A percentile compares a stretch with the other conserved stretches of the same genome.
These are phyloP conservation scores for Talaromyces adpressus DNA, from an alignment of 495 filamentous ascomycete species.

Conservation along the genomic window DNA sequence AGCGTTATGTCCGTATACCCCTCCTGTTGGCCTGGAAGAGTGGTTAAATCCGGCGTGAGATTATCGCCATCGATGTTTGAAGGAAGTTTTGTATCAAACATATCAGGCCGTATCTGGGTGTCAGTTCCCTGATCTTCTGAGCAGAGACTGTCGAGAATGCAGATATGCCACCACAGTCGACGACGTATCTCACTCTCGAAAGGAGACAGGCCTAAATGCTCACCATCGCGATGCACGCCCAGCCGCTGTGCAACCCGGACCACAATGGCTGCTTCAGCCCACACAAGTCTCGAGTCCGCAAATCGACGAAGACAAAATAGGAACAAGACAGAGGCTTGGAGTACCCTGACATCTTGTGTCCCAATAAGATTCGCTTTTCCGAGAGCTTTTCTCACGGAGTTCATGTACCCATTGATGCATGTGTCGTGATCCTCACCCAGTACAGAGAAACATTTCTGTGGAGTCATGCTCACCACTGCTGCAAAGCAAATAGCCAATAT, in stretches of 20 bases:
- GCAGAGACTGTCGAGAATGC: conserved; percentile 58
- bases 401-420: no score
- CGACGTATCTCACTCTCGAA: conserved; percentile 72
- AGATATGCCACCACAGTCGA: conserved; percentile 64
- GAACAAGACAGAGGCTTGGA: conserved; percentile 67
- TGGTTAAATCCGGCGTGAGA: conserved; percentile 47
- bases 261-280: conserved; percentile 54
- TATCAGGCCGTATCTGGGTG: conserved; percentile 51
- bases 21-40: conserved; percentile 39
- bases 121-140: conserved; percentile 70
- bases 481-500: conserved; percentile 68
- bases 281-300: conserved; percentile 48
- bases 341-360: neutral
- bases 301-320: conserved; percentile 48
- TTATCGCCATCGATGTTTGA: conserved; percentile 58
- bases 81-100: conserved; percentile 59
- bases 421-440: conserved; percentile 5
- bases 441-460: conserved; percentile 14
- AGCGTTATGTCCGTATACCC: conserved; percentile 71
- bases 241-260: conserved; percentile 66
- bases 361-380: conserved; percentile 49
- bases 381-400: conserved; percentile 56
- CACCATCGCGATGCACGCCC: conserved; percentile 66
- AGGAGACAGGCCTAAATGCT: conserved; percentile 46
- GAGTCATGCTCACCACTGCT: conserved; percentile 55